Evolutionary conservation across 108 stramenopile genomes (phyloP).

Genomic region (Nitzschia inconspicua): DNA sequence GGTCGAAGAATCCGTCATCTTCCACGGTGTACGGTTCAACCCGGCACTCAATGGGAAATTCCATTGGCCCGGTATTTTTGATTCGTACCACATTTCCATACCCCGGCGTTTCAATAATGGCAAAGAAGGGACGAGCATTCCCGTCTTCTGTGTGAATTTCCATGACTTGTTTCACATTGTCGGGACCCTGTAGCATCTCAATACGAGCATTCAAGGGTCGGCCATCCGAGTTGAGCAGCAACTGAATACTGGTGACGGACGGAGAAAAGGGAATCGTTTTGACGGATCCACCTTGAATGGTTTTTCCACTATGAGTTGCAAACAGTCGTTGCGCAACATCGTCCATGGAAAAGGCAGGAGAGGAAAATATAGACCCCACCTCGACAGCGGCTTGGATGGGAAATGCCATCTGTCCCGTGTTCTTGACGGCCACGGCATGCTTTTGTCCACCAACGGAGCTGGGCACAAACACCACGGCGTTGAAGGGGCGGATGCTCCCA

Average conservation of each 20-base stretch:
- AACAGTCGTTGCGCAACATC: slow-evolving; percentile 31
- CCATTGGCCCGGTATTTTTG: slow-evolving; percentile 49
- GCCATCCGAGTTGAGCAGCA: slow-evolving; percentile 51
- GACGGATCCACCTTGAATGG: slow-evolving; percentile 8
- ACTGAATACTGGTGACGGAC: slow-evolving; percentile 29
- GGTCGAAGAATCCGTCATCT: too few relatives aligned
- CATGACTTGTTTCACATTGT: slow-evolving; percentile 56
- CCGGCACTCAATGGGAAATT: slow-evolving; percentile 45
- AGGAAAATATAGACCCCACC: too few relatives aligned
- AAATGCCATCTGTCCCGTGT: slow-evolving; percentile 60
- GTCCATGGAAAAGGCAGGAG: too few relatives aligned
- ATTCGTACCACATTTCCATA: slow-evolving; percentile 48
- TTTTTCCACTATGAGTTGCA: slow-evolving; percentile 1
- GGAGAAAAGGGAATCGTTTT: slow-evolving; percentile 13
- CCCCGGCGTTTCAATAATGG: slow-evolving; percentile 51
- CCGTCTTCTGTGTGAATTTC: slow-evolving; percentile 60
- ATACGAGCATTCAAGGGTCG: slow-evolving; percentile 54
- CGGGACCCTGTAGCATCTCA: slow-evolving; percentile 58
- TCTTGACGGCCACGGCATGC: slow-evolving; percentile 51
- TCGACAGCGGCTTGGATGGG: slow-evolving; percentile 56
- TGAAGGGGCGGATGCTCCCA: slow-evolving; percentile 63
- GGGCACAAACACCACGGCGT: slow-evolving; percentile 65
- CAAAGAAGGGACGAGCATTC: slow-evolving; percentile 52
- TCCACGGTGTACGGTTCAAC: slow-evolving; percentile 38
- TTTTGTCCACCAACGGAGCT: slow-evolving; percentile 69